These are phyloP conservation scores for Lactarius trivialis DNA, from an alignment of 768 basidiomycete genomes.

Conservation along the genomic window DNA sequence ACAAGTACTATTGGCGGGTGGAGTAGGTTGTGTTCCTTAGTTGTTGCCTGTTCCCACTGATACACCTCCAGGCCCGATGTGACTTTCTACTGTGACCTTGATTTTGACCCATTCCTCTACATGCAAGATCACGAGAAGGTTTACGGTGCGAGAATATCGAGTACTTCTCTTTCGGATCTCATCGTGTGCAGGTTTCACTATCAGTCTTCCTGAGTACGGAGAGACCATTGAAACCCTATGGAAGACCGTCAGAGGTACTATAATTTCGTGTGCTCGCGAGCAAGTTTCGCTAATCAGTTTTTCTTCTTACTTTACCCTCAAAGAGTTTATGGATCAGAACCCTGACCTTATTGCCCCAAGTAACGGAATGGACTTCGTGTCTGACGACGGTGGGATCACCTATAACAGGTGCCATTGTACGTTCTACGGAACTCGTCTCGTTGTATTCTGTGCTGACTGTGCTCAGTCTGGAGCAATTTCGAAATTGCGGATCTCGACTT, in stretches of 20 bases:
- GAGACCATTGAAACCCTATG: slow-evolving; percentile 73
- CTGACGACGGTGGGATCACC: slow-evolving; percentile 46
- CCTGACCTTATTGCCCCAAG: slow-evolving; percentile 42
- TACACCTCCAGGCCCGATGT: slow-evolving; percentile 39
- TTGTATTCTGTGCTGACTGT: not conserved
- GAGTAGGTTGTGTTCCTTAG: slow-evolving; percentile 34
- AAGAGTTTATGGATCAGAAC: slow-evolving; percentile 45
- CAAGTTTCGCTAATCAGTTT: not conserved
- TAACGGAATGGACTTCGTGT: slow-evolving; percentile 53
- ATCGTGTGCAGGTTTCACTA: slow-evolving; percentile 50
- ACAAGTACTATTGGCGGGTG: slow-evolving; percentile 46
- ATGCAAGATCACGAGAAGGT: slow-evolving; percentile 53
- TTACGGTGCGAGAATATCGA: slow-evolving; percentile 37
- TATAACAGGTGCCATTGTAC: slow-evolving; percentile 55
- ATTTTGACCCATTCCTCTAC: slow-evolving; percentile 50
- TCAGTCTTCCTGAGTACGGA: slow-evolving; percentile 67
- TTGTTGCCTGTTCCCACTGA: not conserved
- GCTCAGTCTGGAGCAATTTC: slow-evolving; percentile 58
- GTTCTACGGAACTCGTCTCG: slow-evolving; percentile 4
- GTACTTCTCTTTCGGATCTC: not conserved
- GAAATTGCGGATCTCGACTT: slow-evolving; percentile 55
- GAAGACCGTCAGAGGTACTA: slow-evolving; percentile 55
- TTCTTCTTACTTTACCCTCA: not conserved
- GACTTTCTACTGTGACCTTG: slow-evolving; percentile 52
- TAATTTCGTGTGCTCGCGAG: not conserved